phyloP scores from a whole-genome alignment of 129 eudicot genomes.

The Heracleum sosnowskyi region DNA sequence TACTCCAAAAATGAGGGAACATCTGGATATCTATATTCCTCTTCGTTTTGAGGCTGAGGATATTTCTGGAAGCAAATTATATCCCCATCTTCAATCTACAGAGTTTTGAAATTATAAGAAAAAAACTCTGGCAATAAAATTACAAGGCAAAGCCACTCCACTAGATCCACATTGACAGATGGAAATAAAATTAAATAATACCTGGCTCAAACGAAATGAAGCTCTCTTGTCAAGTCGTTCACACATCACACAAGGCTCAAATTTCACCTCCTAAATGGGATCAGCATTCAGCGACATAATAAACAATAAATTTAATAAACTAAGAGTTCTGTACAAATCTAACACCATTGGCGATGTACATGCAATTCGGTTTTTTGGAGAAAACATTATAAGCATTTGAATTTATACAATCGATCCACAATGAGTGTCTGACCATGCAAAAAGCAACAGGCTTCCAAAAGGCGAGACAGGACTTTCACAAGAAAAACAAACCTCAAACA shows the following conservation, averaged over 20 bases:
- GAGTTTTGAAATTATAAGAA: neutral
- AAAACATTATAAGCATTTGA: neutral
- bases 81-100: conserved; percentile 90
- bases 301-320: neutral
- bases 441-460: neutral
- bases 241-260: conserved; percentile 94
- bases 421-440: neutral
- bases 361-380: neutral
- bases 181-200: conserved; percentile 7
- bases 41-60: conserved; percentile 40
- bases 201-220: conserved; percentile 86
- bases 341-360: neutral
- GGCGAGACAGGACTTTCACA: neutral
- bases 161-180: neutral
- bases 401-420: no score
- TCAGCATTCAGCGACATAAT: neutral
- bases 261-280: conserved; percentile 75
- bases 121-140: neutral
- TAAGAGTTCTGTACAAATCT: neutral
- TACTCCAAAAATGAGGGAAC: conserved; percentile 85
- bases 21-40: conserved; percentile 51
- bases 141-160: neutral
- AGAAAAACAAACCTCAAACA: conserved; percentile 62
- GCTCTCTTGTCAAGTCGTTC: conserved; percentile 71
- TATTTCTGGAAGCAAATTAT: conserved; percentile 84